phyloP scores from a whole-genome alignment of 352 stramenopile genomes.

The Phytophthora boehmeriae region DNA sequence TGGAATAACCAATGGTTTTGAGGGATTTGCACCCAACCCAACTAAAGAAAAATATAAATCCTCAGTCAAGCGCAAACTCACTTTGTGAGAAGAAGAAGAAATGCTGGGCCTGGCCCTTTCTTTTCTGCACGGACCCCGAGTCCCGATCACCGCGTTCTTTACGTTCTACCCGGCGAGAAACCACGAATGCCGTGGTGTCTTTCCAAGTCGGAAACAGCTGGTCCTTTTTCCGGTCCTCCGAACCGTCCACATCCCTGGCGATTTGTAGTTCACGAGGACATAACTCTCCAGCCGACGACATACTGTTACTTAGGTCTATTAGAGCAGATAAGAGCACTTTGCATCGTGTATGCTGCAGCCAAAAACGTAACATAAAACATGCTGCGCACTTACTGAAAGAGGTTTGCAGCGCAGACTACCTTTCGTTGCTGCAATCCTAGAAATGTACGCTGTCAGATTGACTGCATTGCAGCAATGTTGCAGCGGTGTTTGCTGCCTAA shows the following conservation, averaged over 20 bases:
- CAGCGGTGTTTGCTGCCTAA: no score
- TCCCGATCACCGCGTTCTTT: background rate
- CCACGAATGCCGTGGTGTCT: background rate
- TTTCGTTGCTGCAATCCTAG: no score
- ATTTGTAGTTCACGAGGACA: no score
- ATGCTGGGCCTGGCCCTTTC: background rate
- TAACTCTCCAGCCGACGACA: no score
- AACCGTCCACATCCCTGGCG: background rate
- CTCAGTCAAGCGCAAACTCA: background rate
- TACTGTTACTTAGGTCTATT: no score
- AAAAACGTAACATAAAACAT: no score
- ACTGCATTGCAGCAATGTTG: no score
- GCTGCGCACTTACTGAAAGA: no score
- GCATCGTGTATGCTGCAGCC: no score
- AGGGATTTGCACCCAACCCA: background rate
- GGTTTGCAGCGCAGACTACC: no score
- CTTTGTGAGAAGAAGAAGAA: slow-evolving; percentile 1
- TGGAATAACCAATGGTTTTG: background rate
- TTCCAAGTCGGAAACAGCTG: background rate
- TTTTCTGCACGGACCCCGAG: background rate
- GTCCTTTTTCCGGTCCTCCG: background rate
- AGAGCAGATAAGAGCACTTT: no score
- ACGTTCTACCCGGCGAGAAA: background rate
- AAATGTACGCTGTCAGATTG: no score
- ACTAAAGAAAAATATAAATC: background rate